Evolutionary conservation across 2,329 filamentous ascomycete genomes (phyloP), one percentile per base, ranked within the genome.

Genomic region (Domatiomyces globalis): DNA sequence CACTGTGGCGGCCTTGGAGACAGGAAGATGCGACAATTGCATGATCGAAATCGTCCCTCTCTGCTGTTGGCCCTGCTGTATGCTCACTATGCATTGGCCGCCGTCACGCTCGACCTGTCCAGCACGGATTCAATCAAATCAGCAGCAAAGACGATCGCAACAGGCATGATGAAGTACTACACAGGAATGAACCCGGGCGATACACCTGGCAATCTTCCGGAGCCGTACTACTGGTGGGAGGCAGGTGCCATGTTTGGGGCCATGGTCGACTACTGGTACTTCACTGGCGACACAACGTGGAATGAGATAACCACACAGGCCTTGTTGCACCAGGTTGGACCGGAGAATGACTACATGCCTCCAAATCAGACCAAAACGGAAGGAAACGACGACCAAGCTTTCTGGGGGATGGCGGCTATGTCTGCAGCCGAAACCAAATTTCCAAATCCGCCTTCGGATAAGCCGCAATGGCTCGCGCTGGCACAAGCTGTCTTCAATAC

Each of bases 391-490:
- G 74, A 79, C 58, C 75, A 82, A 72, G 82, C 84, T 5, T 90
- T 92, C 68, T 94, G 87, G 87, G 85, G 78, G n/a, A 76, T 92
- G 72, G 79, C 86, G 1, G 84, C 83, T 54, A 84, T 94, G 73
- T 77, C 78, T 8, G 87, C 87, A 2, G 83, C 84, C 39, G 87
- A 94, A 67, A 78, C 82, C 61, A 81, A 80, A 56, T 90, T 84
- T 61, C 82, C 83, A 1, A 76, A 87, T 60, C 82, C 84, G 4
- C 74, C 78, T 0, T 57, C 71, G 0, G 76, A 75, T 52, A 64
- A 81, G 49, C 80, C 84, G 0, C 80, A 84, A 55, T 94, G 85
- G 85, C 74, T 92, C n/a, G 80, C 81, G 5, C 74, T 92, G 49
- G 82, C 78, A 0, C 84, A 88, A 65, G 84, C 83, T 9, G 83